phyloP scores from a whole-genome alignment of 108 stramenopile genomes.

The Skeletonema potamos region DNA sequence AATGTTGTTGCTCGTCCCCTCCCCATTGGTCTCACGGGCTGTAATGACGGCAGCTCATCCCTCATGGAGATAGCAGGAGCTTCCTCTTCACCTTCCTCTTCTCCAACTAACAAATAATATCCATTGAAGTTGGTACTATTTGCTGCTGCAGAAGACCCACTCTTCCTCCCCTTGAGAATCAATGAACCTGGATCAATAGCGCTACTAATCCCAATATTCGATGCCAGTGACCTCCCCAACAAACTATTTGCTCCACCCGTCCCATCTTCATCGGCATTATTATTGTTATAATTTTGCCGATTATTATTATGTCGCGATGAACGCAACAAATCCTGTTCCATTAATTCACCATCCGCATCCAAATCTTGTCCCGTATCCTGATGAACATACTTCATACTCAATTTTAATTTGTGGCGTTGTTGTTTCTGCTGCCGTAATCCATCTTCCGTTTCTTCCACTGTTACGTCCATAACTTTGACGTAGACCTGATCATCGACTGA shows the following conservation, averaged over 20 bases:
- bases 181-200: constrained; percentile 67
- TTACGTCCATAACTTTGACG: constrained; percentile 42
- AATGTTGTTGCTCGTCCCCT: constrained; percentile 61
- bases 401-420: constrained; percentile 38
- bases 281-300: neutral
- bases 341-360: constrained; percentile 27
- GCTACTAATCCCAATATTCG: constrained; percentile 69
- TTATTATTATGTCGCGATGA: too few species aligned
- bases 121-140: constrained; percentile 44
- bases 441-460: neutral
- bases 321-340: constrained; percentile 23
- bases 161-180: constrained; percentile 29
- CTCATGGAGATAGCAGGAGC: neutral
- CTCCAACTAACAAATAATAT: constrained; percentile 65
- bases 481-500: constrained; percentile 22
- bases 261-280: constrained; percentile 5
- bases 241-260: constrained; percentile 10
- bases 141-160: neutral
- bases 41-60: neutral
- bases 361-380: constrained; percentile 65
- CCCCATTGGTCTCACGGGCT: constrained; percentile 46
- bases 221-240: constrained; percentile 36
- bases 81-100: constrained; percentile 64
- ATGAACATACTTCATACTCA: constrained; percentile 68
- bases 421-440: too few species aligned